Percentiles rank a stretch among this genome's conserved stretches.
Conservation (phyloP, 176 grass and related monocot genomes). For the Tuctoria greenei region DNA sequence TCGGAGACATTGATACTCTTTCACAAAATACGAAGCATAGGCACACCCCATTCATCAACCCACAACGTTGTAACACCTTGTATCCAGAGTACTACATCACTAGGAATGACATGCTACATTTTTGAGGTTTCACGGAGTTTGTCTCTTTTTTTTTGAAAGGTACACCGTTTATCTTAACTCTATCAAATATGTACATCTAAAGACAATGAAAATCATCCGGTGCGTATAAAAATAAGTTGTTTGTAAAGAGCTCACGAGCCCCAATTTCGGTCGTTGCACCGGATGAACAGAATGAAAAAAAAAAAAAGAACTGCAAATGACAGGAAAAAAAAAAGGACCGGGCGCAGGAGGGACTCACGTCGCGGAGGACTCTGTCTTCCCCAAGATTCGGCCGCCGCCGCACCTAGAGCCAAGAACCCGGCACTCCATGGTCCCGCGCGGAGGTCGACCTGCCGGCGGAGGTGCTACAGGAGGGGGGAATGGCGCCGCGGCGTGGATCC, state of each 20-base stretch:
- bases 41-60: neutral
- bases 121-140: neutral
- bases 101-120: neutral
- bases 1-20: neutral
- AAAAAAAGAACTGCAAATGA: neutral
- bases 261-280: neutral
- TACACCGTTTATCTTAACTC: no score
- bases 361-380: neutral
- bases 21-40: neutral
- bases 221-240: neutral
- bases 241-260: neutral
- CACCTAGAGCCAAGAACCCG: conserved; percentile 22
- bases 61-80: neutral
- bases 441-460: conserved; percentile 13
- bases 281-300: neutral
- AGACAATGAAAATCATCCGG: neutral
- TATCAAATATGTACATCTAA: neutral
- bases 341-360: conserved; percentile 36
- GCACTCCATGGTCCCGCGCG: conserved; percentile 42
- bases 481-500: neutral
- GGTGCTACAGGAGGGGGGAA: neutral
- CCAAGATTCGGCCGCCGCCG: neutral
- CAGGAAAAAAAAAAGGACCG: neutral
- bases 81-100: neutral
- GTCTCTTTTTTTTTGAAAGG: neutral